Evolutionary conservation across 23 red algal genomes (phyloP).

Genomic region (Gracilariopsis chorda): DNA sequence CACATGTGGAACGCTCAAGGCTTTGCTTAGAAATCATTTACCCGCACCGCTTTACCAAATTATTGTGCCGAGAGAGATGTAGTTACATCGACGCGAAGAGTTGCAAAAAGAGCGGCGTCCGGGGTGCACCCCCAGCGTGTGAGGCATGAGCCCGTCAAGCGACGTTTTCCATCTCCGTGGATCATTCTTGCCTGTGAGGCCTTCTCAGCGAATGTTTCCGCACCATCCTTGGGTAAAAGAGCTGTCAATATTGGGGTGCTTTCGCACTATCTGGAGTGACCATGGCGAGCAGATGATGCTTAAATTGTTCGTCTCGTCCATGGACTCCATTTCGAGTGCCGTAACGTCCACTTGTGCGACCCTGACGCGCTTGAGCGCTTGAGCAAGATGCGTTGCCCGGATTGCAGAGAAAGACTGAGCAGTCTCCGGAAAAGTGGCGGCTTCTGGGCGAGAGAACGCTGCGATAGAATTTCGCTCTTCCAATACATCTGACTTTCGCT

Average conservation of each 20-base stretch:
- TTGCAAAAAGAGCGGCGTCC: too few relatives aligned
- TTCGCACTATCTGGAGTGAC: not conserved
- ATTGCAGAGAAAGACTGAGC: not conserved
- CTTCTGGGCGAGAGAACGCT: not conserved
- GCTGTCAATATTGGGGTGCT: not conserved
- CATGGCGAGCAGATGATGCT: not conserved
- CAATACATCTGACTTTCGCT: slow-evolving; percentile 20
- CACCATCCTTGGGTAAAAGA: not conserved
- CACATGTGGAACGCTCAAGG: not conserved
- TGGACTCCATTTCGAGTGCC: not conserved
- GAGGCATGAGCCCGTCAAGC: not conserved
- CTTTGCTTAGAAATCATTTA: not conserved
- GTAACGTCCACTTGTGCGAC: not conserved
- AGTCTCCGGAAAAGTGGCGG: not conserved
- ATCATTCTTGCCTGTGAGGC: not conserved
- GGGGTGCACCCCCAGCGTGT: too few relatives aligned
- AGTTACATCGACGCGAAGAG: too few relatives aligned
- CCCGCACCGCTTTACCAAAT: not conserved
- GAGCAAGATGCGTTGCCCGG: not conserved
- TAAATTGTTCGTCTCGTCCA: too few relatives aligned
- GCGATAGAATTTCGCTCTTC: slow-evolving; percentile 1
- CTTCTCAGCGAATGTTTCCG: not conserved
- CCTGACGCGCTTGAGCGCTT: not conserved
- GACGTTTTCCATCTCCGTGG: not conserved
- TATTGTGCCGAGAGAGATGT: not conserved